Evolutionary conservation across 345 rosid genomes (phyloP).

Genomic region (Carallia brachiata): DNA sequence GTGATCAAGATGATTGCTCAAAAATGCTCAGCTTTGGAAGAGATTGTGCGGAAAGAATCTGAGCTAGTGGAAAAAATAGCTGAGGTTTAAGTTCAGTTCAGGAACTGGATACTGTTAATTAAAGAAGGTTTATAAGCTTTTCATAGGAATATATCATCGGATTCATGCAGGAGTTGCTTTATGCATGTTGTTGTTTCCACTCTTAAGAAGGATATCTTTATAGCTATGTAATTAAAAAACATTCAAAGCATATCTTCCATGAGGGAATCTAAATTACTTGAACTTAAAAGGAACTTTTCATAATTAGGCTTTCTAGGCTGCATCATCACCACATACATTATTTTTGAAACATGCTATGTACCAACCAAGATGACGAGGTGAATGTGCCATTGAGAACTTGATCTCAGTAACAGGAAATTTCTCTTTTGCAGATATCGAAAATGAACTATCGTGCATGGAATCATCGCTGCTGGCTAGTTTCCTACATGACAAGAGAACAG

Average conservation of each 20-base stretch:
- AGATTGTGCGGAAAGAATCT: conserved; percentile 69
- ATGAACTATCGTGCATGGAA: conserved; percentile 99
- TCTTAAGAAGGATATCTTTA: background rate
- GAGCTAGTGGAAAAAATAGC: conserved; percentile 79
- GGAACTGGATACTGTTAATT: conserved; percentile 44
- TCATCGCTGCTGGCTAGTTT: conserved; percentile 96
- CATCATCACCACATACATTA: background rate
- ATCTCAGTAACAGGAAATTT: conserved; percentile 6
- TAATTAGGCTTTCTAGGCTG: background rate
- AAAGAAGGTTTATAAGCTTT: conserved; percentile 49
- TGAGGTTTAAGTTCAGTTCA: conserved; percentile 69
- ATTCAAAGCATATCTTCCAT: background rate
- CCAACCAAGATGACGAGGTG: background rate
- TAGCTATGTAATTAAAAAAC: background rate
- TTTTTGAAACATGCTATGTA: background rate
- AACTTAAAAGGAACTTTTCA: background rate
- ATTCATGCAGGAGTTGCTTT: conserved; percentile 11
- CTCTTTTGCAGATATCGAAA: conserved; percentile 69
- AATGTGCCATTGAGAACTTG: background rate
- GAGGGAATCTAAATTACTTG: background rate
- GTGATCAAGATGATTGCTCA: conserved; percentile 66
- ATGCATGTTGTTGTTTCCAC: conserved; percentile 4
- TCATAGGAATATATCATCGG: conserved; percentile 9
- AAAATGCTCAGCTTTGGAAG: conserved; percentile 42
- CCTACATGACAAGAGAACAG: conserved; percentile 71